These are phyloP conservation scores for Fonsecaea multimorphosa DNA, from an alignment of 2,329 filamentous ascomycete species.

Conservation along the genomic window DNA sequence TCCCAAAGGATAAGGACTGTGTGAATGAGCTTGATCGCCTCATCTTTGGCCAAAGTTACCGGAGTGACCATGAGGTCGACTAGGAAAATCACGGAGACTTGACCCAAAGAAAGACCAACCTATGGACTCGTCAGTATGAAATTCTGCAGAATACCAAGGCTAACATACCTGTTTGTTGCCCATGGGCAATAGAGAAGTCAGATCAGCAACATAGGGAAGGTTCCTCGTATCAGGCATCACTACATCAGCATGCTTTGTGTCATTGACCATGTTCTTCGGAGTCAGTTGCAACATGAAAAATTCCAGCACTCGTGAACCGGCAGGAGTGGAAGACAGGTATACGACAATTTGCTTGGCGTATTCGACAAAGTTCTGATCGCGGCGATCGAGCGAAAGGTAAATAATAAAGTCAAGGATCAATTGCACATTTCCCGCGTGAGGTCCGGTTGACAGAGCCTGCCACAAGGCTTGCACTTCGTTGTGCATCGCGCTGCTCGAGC, in stretches of 20 bases:
- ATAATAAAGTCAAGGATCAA: conserved; percentile 97
- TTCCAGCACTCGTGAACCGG: conserved; percentile 90
- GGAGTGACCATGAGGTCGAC: conserved; percentile 97
- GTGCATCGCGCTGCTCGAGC: conserved; percentile 83
- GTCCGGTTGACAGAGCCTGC: conserved; percentile 93
- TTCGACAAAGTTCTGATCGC: conserved; percentile 97
- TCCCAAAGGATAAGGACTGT: conserved; percentile 96
- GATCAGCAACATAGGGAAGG: conserved; percentile 88
- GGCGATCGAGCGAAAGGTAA: conserved; percentile 84
- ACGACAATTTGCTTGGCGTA: conserved; percentile 98
- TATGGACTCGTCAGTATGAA: conserved; percentile 41
- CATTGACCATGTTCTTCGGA: conserved; percentile 95
- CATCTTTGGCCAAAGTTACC: conserved; percentile 76
- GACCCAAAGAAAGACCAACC: conserved; percentile 86
- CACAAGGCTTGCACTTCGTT: conserved; percentile 97
- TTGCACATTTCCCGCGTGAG: conserved; percentile 90
- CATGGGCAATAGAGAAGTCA: conserved; percentile 77
- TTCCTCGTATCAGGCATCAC: conserved; percentile 66
- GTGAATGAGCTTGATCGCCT: conserved; percentile 84
- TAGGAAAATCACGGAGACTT: conserved; percentile 88
- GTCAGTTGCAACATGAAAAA: conserved; percentile 90
- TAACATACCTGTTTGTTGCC: conserved; percentile 77
- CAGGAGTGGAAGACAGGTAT: conserved; percentile 83
- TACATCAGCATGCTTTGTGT: conserved; percentile 74
- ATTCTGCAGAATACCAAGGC: not conserved